A percentile compares a stretch with the other conserved stretches of the same genome.
Conservation (phyloP, 306 rosid genomes). For the Quercus berberidifolia region DNA sequence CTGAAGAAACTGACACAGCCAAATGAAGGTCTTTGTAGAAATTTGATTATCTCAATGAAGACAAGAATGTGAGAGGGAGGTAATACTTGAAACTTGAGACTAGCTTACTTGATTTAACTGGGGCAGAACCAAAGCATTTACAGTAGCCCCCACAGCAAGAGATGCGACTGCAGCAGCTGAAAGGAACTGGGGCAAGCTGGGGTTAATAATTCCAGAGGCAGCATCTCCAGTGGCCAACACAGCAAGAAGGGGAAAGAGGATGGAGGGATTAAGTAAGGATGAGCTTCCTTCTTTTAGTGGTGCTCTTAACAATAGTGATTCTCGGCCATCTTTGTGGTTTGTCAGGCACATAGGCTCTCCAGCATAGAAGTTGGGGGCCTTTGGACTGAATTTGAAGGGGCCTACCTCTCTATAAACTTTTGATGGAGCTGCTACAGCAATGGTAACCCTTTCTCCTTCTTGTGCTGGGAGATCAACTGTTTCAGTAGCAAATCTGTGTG, state of each 20-base stretch:
- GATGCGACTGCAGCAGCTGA: constrained; percentile 71
- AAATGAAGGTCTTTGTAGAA: neutral
- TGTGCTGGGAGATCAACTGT: constrained; percentile 93
- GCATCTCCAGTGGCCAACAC: constrained; percentile 82
- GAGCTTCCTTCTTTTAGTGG: constrained; percentile 62
- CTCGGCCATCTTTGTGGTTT: constrained; percentile 90
- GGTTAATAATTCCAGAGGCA: constrained; percentile 83
- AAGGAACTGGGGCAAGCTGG: constrained; percentile 74
- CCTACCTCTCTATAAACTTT: constrained; percentile 71
- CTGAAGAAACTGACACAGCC: constrained; percentile 9
- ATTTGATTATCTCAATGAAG: neutral
- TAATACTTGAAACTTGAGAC: neutral
- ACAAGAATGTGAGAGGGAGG: neutral
- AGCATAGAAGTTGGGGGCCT: constrained; percentile 67
- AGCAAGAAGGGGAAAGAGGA: constrained; percentile 71
- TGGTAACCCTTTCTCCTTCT: constrained; percentile 87
- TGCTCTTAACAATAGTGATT: constrained; percentile 80
- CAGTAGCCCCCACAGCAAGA: constrained; percentile 72
- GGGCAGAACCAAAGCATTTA: constrained; percentile 66
- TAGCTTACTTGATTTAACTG: constrained; percentile 66
- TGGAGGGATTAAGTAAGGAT: constrained; percentile 60
- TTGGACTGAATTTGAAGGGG: constrained; percentile 80
- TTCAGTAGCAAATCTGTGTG: constrained; percentile 92
- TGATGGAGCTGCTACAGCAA: constrained; percentile 88
- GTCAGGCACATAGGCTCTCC: constrained; percentile 93